phyloP scores from a whole-genome alignment of 129 eudicot species.

The Ambrosia artemisiifolia region DNA sequence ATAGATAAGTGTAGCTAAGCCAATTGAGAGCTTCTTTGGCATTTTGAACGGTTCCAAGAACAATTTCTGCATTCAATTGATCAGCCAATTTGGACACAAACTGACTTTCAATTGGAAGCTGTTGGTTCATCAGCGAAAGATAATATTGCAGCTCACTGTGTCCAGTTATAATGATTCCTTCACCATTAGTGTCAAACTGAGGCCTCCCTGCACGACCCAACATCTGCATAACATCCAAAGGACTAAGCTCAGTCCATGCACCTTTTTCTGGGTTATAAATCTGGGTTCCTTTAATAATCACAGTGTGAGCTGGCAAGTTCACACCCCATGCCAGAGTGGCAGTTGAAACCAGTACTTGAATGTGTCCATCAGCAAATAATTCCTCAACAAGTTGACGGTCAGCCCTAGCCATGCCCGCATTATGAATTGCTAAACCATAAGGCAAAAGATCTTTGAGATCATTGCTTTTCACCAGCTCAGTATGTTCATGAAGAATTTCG shows the following conservation, averaged over 20 bases:
- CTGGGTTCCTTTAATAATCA: slow-evolving; percentile 93
- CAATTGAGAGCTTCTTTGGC: slow-evolving; percentile 90
- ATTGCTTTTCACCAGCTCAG: slow-evolving; percentile 77
- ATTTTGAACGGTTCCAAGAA: slow-evolving; percentile 90
- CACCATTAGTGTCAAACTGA: slow-evolving; percentile 88
- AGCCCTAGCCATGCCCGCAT: slow-evolving; percentile 87
- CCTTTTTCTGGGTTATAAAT: slow-evolving; percentile 96
- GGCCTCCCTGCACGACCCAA: slow-evolving; percentile 99
- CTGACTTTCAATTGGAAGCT: slow-evolving; percentile 96
- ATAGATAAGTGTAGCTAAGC: slow-evolving; percentile 82
- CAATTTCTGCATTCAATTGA: slow-evolving; percentile 94
- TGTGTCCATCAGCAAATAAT: slow-evolving; percentile 72
- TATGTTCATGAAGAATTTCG: slow-evolving; percentile 69
- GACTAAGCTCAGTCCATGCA: slow-evolving; percentile 94
- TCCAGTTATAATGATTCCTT: slow-evolving; percentile 92
- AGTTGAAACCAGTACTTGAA: slow-evolving; percentile 89
- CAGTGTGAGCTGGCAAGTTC: slow-evolving; percentile 88
- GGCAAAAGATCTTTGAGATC: slow-evolving; percentile 87
- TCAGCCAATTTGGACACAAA: slow-evolving; percentile 89
- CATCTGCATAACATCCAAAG: slow-evolving; percentile 99
- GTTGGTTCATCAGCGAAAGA: slow-evolving; percentile 90
- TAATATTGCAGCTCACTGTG: slow-evolving; percentile 79
- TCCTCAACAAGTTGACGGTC: slow-evolving; percentile 89
- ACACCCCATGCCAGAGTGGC: slow-evolving; percentile 99
- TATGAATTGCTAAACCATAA: slow-evolving; percentile 89